Conservation (phyloP, 2,329 filamentous ascomycete genomes). For the Ophiocordyceps camponoti-rufipedis region DNA sequence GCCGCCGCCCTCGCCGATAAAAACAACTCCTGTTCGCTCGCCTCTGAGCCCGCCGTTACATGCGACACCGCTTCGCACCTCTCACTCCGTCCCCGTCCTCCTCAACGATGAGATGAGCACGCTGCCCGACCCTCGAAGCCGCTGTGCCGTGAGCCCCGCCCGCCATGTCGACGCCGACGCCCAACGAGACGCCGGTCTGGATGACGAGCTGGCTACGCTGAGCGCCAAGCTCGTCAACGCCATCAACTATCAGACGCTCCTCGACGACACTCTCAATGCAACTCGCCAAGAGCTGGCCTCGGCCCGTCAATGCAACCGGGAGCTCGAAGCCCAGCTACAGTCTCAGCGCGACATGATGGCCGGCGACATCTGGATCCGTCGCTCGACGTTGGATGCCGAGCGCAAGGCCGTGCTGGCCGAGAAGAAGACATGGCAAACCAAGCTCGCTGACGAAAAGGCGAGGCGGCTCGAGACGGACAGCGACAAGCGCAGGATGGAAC, state of each 20-base stretch:
- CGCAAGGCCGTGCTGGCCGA: slow-evolving; percentile 40
- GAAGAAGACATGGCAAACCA: slow-evolving; percentile 38
- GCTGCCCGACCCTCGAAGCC: slow-evolving; percentile 44
- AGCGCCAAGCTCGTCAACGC: slow-evolving; percentile 94
- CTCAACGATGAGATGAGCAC: slow-evolving; percentile 48
- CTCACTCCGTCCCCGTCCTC: slow-evolving; percentile 19
- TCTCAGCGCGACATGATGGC: slow-evolving; percentile 55
- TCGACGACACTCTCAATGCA: slow-evolving; percentile 74
- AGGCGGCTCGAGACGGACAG: slow-evolving; percentile 48
- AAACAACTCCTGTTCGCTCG: not conserved
- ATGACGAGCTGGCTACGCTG: slow-evolving; percentile 66
- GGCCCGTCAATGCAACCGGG: slow-evolving; percentile 45
- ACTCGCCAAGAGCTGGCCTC: slow-evolving; percentile 69
- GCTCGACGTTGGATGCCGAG: slow-evolving; percentile 56
- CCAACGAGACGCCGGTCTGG: slow-evolving; percentile 34
- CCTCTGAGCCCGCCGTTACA: slow-evolving; percentile 17
- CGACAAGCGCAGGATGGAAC: slow-evolving; percentile 78
- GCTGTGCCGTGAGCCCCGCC: slow-evolving; percentile 25
- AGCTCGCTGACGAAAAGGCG: slow-evolving; percentile 45
- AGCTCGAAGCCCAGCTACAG: slow-evolving; percentile 47
- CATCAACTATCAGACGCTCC: slow-evolving; percentile 84
- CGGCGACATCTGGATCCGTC: slow-evolving; percentile 58
- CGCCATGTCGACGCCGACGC: slow-evolving; percentile 13
- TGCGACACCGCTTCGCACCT: slow-evolving; percentile 18
- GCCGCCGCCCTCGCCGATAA: slow-evolving; percentile 7